These are phyloP conservation scores for Terana coerulea DNA, from an alignment of 768 basidiomycete species.

Conservation along the genomic window DNA sequence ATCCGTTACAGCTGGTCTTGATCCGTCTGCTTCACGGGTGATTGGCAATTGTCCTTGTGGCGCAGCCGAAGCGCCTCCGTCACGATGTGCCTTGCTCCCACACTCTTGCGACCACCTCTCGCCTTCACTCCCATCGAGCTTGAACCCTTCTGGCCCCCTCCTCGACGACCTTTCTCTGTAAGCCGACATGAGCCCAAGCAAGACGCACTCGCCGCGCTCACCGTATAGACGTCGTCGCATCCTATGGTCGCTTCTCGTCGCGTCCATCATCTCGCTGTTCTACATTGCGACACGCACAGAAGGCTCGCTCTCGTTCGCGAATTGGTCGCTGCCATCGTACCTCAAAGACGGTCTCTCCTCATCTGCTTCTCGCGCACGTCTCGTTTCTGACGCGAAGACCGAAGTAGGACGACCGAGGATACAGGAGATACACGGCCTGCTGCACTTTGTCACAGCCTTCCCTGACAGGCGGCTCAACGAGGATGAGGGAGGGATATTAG, in stretches of 20 bases:
- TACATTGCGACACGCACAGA: slow-evolving; percentile 32
- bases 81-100: no score
- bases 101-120: no score
- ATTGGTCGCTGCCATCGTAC: slow-evolving; percentile 11
- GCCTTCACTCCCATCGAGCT: no score
- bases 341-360: slow-evolving; percentile 29
- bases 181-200: no score
- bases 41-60: no score
- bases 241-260: slow-evolving; percentile 34
- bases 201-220: no score
- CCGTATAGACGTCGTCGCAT: slow-evolving; percentile 41
- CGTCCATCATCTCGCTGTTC: slow-evolving; percentile 37
- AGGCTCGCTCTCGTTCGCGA: slow-evolving; percentile 30
- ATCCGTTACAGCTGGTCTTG: no score
- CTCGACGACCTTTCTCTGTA: no score
- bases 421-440: slow-evolving; percentile 68
- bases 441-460: slow-evolving; percentile 57
- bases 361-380: slow-evolving; percentile 32
- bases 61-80: no score
- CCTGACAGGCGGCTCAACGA: slow-evolving; percentile 36
- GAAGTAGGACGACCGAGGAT: slow-evolving; percentile 20
- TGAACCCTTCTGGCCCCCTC: no score
- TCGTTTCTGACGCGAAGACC: slow-evolving; percentile 27
- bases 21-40: no score
- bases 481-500: slow-evolving; percentile 17